A percentile compares a stretch with the other conserved stretches of the same genome.
Conservation (phyloP, 1,284 basidiomycete genomes). For the Sanghuangporus sanghuang region DNA sequence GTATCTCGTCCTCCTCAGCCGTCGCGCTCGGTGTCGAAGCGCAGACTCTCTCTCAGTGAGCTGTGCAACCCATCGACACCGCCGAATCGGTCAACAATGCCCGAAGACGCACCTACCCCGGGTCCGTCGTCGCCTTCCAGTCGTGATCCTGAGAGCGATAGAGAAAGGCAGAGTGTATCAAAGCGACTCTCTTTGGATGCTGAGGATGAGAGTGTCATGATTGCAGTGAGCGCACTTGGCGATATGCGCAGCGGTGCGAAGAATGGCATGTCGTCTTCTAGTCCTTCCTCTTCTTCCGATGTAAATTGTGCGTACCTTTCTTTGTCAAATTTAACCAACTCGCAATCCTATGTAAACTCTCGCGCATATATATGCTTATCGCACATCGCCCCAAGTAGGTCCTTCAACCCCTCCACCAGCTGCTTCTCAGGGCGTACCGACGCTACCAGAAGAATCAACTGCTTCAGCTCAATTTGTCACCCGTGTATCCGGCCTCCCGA, state of each 20-base stretch:
- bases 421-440: conserved; percentile 13
- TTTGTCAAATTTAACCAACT: background rate
- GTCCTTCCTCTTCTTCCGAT: conserved; percentile 1
- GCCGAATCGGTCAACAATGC: background rate
- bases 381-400: conserved; percentile 12
- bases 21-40: background rate
- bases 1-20: background rate
- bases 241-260: conserved; percentile 55
- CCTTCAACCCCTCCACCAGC: background rate
- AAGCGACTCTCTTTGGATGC: conserved; percentile 27
- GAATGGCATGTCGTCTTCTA: background rate
- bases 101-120: background rate
- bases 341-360: background rate
- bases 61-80: conserved; percentile 17
- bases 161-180: background rate
- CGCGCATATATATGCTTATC: conserved; percentile 12
- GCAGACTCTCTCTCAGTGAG: conserved; percentile 18
- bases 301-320: conserved; percentile 11
- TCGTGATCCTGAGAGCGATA: background rate
- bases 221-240: conserved; percentile 61
- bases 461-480: conserved; percentile 38
- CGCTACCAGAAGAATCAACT: conserved; percentile 23
- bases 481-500: conserved; percentile 43
- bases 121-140: conserved; percentile 1
- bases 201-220: conserved; percentile 53